Evolutionary conservation across 2,329 filamentous ascomycete species (phyloP).

Genomic region (Hirsutella minnesotensis): DNA sequence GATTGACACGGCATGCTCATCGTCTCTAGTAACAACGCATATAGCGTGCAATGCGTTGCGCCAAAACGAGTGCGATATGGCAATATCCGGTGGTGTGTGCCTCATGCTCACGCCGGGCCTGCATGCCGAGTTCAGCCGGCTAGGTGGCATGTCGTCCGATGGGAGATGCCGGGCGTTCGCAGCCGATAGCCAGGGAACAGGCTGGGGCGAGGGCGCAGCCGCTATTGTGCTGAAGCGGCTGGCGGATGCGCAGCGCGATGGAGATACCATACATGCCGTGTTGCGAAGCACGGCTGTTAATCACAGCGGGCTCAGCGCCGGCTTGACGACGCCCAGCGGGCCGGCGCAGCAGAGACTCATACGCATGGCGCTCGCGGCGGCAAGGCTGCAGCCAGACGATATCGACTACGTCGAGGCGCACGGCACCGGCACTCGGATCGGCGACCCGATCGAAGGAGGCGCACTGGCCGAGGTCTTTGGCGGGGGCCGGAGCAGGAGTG

Average conservation of each 20-base stretch:
- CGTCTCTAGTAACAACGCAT: conserved; percentile 32
- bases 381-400: conserved; percentile 15
- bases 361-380: conserved; percentile 12
- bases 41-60: conserved; percentile 16
- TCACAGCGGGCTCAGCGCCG: conserved; percentile 21
- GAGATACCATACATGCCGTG: conserved; percentile 23
- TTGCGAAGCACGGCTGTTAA: conserved; percentile 23
- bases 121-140: background rate
- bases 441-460: conserved; percentile 13
- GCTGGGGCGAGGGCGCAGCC: conserved; percentile 29
- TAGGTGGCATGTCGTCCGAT: conserved; percentile 4
- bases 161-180: conserved; percentile 3
- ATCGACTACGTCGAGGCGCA: conserved; percentile 17
- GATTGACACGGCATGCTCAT: conserved; percentile 39
- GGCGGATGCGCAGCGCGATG: conserved; percentile 26
- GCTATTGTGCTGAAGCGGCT: conserved; percentile 32
- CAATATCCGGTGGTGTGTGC: conserved; percentile 27
- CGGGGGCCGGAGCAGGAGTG: too few species aligned
- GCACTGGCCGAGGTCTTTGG: conserved; percentile 27
- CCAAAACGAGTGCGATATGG: conserved; percentile 17
- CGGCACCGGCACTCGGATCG: conserved; percentile 25
- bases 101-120: conserved; percentile 21
- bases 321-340: conserved; percentile 3
- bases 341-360: conserved; percentile 13
- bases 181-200: conserved; percentile 29